Evolutionary conservation across 441 rosid genomes (phyloP).

Genomic region (Sinapis alba): DNA sequence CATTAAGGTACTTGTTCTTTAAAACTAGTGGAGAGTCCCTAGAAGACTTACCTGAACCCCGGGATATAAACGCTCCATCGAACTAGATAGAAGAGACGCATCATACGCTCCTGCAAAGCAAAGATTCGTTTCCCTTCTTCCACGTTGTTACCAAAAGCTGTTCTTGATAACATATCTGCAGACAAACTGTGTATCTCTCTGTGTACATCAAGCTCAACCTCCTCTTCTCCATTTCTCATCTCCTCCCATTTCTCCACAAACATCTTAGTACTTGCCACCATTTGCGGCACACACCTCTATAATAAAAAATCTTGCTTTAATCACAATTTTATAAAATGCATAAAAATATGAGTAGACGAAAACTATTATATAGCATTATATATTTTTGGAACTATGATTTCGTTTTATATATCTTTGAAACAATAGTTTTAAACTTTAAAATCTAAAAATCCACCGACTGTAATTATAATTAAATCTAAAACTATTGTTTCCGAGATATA

Average conservation of each 20-base stretch:
- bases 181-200: slow-evolving; percentile 62
- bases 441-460: too few relatives aligned
- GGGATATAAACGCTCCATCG: slow-evolving; percentile 69
- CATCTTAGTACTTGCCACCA: slow-evolving; percentile 47
- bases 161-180: slow-evolving; percentile 74
- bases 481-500: too few relatives aligned
- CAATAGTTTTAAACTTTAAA: too few relatives aligned
- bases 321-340: slow-evolving; percentile 7
- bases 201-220: slow-evolving; percentile 66
- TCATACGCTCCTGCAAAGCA: slow-evolving; percentile 67
- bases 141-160: slow-evolving; percentile 78
- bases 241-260: slow-evolving; percentile 76
- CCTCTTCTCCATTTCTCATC: slow-evolving; percentile 53
- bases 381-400: too few relatives aligned
- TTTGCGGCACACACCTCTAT: slow-evolving; percentile 79
- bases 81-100: slow-evolving; percentile 57
- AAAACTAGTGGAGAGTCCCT: not conserved
- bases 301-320: not conserved
- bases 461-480: too few relatives aligned
- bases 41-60: slow-evolving; percentile 66
- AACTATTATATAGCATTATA: too few relatives aligned
- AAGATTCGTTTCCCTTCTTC: slow-evolving; percentile 82
- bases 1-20: slow-evolving; percentile 4
- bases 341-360: too few relatives aligned
- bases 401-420: too few relatives aligned